Conservation (phyloP, 768 basidiomycete species). For the Leccinum subgranulosum region DNA sequence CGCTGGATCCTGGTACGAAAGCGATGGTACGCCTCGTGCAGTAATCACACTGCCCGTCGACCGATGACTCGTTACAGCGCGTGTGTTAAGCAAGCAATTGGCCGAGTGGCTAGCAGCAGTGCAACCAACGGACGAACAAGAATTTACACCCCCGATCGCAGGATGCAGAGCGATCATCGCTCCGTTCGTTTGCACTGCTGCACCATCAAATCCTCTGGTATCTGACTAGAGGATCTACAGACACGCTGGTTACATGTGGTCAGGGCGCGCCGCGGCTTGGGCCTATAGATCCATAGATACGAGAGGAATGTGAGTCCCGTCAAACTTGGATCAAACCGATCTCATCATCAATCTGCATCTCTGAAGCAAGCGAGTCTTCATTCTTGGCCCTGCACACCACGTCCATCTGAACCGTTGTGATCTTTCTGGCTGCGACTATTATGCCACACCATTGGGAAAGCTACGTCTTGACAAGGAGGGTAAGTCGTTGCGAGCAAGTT, state of each 20-base stretch:
- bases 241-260: slow-evolving; percentile 95
- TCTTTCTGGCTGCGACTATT: slow-evolving; percentile 70
- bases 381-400: slow-evolving; percentile 96
- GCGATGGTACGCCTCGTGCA: slow-evolving; percentile 45
- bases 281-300: slow-evolving; percentile 90
- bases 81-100: slow-evolving; percentile 60
- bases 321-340: neutral
- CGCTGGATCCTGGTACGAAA: slow-evolving; percentile 89
- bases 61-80: slow-evolving; percentile 38
- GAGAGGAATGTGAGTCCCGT: slow-evolving; percentile 63
- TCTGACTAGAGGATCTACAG: slow-evolving; percentile 39
- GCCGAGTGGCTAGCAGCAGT: slow-evolving; percentile 61
- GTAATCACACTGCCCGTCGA: slow-evolving; percentile 12
- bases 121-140: slow-evolving; percentile 37
- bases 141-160: slow-evolving; percentile 63
- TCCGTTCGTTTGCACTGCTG: slow-evolving; percentile 58
- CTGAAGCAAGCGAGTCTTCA: slow-evolving; percentile 82
- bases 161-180: slow-evolving; percentile 89
- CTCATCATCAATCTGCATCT: slow-evolving; percentile 5
- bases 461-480: slow-evolving; percentile 77
- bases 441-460: slow-evolving; percentile 83
- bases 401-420: slow-evolving; percentile 86
- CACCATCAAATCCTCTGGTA: neutral
- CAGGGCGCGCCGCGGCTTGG: slow-evolving; percentile 93
- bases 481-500: slow-evolving; percentile 36